A percentile compares a stretch with the other conserved stretches of the same genome.
These are phyloP conservation scores for Lithospermum erythrorhizon DNA, from an alignment of 257 asterid genomes.

Conservation along the genomic window DNA sequence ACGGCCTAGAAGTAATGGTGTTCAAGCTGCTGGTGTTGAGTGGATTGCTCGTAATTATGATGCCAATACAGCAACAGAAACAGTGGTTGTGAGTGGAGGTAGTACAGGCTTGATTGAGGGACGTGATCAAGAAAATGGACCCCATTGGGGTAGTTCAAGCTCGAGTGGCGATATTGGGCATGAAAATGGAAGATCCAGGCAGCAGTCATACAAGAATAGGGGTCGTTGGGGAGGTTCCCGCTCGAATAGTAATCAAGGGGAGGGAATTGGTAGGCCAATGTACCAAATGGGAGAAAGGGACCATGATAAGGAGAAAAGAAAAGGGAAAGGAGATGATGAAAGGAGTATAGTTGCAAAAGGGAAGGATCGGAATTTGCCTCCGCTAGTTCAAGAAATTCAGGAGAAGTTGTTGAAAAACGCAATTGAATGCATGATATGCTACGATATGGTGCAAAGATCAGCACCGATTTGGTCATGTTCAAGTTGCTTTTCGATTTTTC, in stretches of 20 bases:
- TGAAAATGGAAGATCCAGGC: slow-evolving; percentile 13
- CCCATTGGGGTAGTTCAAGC: slow-evolving; percentile 6
- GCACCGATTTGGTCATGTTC: slow-evolving; percentile 93
- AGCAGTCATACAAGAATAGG: slow-evolving; percentile 20
- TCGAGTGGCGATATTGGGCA: neutral
- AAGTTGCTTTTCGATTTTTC: slow-evolving; percentile 87
- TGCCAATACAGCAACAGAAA: slow-evolving; percentile 15
- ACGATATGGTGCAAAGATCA: slow-evolving; percentile 89
- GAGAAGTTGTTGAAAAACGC: slow-evolving; percentile 73
- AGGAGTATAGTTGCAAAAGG: slow-evolving; percentile 23
- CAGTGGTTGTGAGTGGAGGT: slow-evolving; percentile 7
- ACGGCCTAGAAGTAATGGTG: slow-evolving; percentile 41
- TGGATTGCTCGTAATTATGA: slow-evolving; percentile 70
- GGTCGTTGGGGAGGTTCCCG: neutral
- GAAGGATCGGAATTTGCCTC: slow-evolving; percentile 54
- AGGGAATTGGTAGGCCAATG: slow-evolving; percentile 12
- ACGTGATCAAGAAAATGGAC: slow-evolving; percentile 17
- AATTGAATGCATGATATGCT: slow-evolving; percentile 98
- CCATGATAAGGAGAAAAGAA: slow-evolving; percentile 29
- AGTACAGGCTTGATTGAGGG: slow-evolving; percentile 13
- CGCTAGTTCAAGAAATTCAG: slow-evolving; percentile 90
- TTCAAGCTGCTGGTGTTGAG: slow-evolving; percentile 45
- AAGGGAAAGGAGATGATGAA: slow-evolving; percentile 23
- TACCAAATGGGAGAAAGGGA: slow-evolving; percentile 32
- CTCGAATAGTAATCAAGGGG: neutral